Conservation (phyloP, 2,329 filamentous ascomycete species). For the Aspergillus pseudoterreus region DNA sequence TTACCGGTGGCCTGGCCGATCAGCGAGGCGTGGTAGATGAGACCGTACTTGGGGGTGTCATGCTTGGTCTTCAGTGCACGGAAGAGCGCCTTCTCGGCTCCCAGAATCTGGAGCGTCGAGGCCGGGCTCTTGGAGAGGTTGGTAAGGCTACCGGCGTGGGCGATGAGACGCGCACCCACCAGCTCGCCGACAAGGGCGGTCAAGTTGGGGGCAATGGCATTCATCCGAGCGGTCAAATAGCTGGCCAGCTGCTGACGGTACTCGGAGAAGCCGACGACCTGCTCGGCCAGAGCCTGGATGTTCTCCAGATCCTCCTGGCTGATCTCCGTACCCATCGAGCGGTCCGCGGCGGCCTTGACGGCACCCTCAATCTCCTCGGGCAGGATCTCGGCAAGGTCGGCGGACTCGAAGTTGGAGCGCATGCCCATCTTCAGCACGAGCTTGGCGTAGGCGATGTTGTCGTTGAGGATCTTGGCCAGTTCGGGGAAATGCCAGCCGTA, state of each 20-base stretch:
- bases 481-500: conserved; percentile 99
- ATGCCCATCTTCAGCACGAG: conserved; percentile 87
- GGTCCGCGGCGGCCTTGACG: conserved; percentile 90
- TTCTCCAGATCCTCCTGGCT: conserved; percentile 87
- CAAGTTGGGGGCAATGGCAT: conserved; percentile 92
- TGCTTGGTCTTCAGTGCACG: conserved; percentile 98
- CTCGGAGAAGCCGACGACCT: conserved; percentile 88
- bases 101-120: conserved; percentile 95
- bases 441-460: conserved; percentile 90
- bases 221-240: conserved; percentile 91
- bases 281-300: conserved; percentile 85
- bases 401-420: conserved; percentile 71
- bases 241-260: conserved; percentile 83
- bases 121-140: conserved; percentile 92
- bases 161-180: conserved; percentile 90
- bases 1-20: conserved; percentile 95
- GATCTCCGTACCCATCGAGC: conserved; percentile 98
- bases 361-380: conserved; percentile 92
- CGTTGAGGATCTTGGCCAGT: conserved; percentile 93
- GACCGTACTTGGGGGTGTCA: conserved; percentile 96
- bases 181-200: conserved; percentile 90
- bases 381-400: conserved; percentile 82
- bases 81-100: conserved; percentile 98
- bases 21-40: conserved; percentile 87
- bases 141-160: conserved; percentile 89